Evolutionary conservation across 2,329 filamentous ascomycete genomes (phyloP), one percentile per base, ranked within the genome.

Genomic region (Didymella lethalis): DNA sequence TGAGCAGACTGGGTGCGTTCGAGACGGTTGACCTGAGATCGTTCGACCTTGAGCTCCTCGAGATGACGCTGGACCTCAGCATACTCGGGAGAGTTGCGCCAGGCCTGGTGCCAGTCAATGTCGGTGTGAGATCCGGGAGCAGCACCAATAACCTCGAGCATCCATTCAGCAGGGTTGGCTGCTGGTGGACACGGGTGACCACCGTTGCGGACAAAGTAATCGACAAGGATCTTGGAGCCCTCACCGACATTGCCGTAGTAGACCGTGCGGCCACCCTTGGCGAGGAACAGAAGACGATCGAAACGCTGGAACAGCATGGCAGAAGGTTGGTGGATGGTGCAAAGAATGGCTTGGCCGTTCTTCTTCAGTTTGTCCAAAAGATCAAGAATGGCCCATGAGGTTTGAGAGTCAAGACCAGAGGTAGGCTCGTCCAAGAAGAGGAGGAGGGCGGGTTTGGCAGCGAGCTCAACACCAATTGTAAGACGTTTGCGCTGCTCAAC

Each of bases 271-370:
- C 91, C 91, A 55, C 91, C 91, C 71, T 86, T 88, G 32, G 88
- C 88, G 16, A 95, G 81, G 80, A 95, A 92, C 31, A 94, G 83
- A 7, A 95, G 85, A 58, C 90, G 86, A 71, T 95, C 91, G 74
- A 95, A 97, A 58, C 92, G 90, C 75, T 97, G 91, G 82, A 97
- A 97, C 52, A 97, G 84, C 85, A 96, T 93, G 32, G 93, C 93
- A 14, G 92, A 96, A n/a, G 94, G 94, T 77, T 98, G 94, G 76
- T 98, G 94, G 61, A 97, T 97, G 0, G 94, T 97, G 80, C 93
- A 97, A n/a, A 97, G 87, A 77, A 97, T 92, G 50, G 94, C 93
- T 52, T 77, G 75, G 16, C 94, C 93, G 63, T 88, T 90, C 76
- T 94, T 90, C 69, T 92, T 92, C 32, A 97, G 84, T 78, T 96